Percentiles rank a stretch among this genome's conserved stretches.
Evolutionary conservation across 2,329 filamentous ascomycete genomes (phyloP).

Genomic region (Aspergillus melleus): DNA sequence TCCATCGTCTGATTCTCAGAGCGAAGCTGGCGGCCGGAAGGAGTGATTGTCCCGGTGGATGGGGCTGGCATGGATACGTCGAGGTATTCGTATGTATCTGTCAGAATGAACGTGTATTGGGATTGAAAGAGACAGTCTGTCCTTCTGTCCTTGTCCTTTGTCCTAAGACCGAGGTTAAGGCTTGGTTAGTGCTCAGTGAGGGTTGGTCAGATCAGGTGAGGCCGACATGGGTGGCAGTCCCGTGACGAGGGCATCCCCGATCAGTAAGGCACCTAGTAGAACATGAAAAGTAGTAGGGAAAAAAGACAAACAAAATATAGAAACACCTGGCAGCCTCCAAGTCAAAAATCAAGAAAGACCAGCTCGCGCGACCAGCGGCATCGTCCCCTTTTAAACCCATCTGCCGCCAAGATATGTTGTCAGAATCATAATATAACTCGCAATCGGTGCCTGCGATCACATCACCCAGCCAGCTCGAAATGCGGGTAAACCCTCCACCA

Average conservation of each 20-base stretch:
- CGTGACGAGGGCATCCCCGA: background rate
- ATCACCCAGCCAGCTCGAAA: constrained; percentile 20
- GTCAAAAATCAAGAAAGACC: no score
- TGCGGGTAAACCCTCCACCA: constrained; percentile 1
- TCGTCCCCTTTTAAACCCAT: constrained; percentile 18
- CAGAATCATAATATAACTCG: constrained; percentile 22
- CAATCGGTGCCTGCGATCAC: constrained; percentile 34
- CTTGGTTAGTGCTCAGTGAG: background rate
- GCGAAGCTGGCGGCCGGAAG: background rate
- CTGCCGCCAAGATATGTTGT: constrained; percentile 22
- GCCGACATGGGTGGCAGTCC: background rate
- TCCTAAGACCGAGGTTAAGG: background rate
- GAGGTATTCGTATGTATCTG: constrained; percentile 11
- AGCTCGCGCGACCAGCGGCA: background rate
- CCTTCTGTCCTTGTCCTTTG: background rate
- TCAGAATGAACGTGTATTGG: constrained; percentile 5
- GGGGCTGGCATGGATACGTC: background rate
- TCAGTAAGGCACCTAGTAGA: background rate
- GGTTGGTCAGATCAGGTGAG: background rate
- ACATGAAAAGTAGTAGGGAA: background rate
- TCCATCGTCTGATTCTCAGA: background rate
- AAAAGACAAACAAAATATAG: background rate
- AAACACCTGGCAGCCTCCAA: no score
- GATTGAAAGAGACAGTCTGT: constrained; percentile 1
- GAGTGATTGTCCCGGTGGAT: background rate